Conservation (phyloP, 179 eudicot genomes). For the Beta macrorhiza region DNA sequence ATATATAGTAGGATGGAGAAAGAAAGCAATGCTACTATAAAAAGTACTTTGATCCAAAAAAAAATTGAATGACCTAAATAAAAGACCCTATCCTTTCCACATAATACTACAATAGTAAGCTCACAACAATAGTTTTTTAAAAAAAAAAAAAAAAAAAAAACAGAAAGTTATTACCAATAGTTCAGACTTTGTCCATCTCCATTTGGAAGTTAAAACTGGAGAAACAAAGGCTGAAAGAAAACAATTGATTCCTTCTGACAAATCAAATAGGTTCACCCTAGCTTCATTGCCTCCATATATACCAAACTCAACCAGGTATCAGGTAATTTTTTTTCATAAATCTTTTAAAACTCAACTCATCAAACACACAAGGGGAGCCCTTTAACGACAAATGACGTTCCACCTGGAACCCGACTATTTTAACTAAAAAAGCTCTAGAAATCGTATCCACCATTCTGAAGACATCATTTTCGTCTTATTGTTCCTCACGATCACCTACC, state of each 20-base stretch:
- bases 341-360: not conserved
- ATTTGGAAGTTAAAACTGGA: not conserved
- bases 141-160: too few species aligned
- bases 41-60: not conserved
- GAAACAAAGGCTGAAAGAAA: slow-evolving; percentile 1
- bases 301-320: not conserved
- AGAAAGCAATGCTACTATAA: not conserved
- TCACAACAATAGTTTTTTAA: too few species aligned
- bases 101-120: not conserved
- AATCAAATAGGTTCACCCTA: not conserved
- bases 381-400: not conserved
- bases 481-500: not conserved
- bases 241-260: not conserved
- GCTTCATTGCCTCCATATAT: not conserved
- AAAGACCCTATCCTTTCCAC: not conserved
- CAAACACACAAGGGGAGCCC: not conserved
- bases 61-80: not conserved
- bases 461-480: not conserved
- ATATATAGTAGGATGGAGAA: not conserved
- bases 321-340: not conserved
- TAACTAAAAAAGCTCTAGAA: not conserved
- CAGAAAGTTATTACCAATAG: too few species aligned
- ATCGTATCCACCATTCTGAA: not conserved
- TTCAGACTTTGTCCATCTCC: too few species aligned
- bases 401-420: not conserved